phyloP scores from a whole-genome alignment of 2,329 filamentous ascomycete genomes.

The Penicillium sp. region DNA sequence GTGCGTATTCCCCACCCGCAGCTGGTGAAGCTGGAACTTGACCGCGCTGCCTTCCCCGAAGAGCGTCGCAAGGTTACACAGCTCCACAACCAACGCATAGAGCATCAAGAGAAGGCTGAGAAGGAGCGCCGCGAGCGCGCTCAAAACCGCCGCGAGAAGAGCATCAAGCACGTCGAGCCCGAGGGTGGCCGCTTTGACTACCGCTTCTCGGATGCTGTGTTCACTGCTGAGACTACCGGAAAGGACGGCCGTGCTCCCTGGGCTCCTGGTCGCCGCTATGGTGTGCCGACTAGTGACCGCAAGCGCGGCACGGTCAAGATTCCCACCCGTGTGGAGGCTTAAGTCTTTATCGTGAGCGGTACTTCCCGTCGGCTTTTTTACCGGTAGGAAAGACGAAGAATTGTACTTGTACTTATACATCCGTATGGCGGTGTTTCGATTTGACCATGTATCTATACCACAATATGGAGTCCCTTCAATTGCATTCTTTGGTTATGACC shows the following conservation, averaged over 20 bases:
- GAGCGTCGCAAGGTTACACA: conserved; percentile 32
- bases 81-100: conserved; percentile 45
- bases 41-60: conserved; percentile 36
- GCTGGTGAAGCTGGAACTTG: conserved; percentile 49
- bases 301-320: conserved; percentile 63
- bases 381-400: conserved; percentile 8
- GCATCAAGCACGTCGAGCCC: conserved; percentile 42
- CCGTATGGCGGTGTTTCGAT: conserved; percentile 17
- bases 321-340: conserved; percentile 54
- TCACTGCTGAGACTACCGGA: conserved; percentile 54
- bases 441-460: conserved; percentile 23
- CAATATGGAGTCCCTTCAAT: conserved; percentile 9
- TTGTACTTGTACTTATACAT: conserved; percentile 26
- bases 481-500: conserved; percentile 1
- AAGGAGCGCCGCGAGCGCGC: conserved; percentile 38
- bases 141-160: conserved; percentile 43
- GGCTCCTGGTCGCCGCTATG: conserved; percentile 58
- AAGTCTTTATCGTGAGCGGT: conserved; percentile 9
- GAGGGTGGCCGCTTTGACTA: conserved; percentile 56
- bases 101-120: conserved; percentile 37
- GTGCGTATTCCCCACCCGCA: conserved; percentile 61
- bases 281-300: conserved; percentile 58
- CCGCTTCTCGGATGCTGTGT: conserved; percentile 52
- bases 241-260: conserved; percentile 50
- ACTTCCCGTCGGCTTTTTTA: neutral